Evolutionary conservation across 192 early-diverging fungal species (phyloP).

Genomic region (Backusella westeae): DNA sequence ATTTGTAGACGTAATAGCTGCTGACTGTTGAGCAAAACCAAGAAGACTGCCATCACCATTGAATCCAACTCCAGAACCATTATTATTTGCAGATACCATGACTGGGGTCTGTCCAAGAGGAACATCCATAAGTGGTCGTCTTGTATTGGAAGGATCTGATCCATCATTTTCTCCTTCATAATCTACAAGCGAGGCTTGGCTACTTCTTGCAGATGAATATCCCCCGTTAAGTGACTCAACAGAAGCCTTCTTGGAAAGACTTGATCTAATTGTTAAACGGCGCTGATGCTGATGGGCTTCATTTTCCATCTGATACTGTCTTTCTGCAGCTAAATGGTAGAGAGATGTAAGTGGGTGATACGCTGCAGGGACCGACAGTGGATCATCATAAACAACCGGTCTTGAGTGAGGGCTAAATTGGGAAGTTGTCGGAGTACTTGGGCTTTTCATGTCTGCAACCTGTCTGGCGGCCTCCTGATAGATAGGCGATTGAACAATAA

Average conservation of each 20-base stretch:
- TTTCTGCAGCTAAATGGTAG: constrained; percentile 78
- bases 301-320: constrained; percentile 10
- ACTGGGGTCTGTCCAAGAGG: constrained; percentile 8
- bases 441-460: not conserved
- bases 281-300: not conserved
- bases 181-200: constrained; percentile 14
- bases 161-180: not conserved
- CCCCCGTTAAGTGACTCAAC: constrained; percentile 15
- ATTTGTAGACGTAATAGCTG: constrained; percentile 14
- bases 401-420: not conserved
- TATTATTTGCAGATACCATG: not conserved
- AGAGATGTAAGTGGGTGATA: constrained; percentile 77
- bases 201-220: constrained; percentile 11
- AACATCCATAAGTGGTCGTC: not conserved
- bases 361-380: constrained; percentile 30
- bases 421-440: not conserved
- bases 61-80: not conserved
- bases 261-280: not conserved
- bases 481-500: constrained; percentile 49
- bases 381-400: constrained; percentile 25
- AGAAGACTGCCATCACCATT: not conserved
- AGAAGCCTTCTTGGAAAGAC: constrained; percentile 21
- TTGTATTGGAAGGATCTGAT: not conserved
- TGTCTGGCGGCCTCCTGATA: constrained; percentile 34
- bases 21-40: constrained; percentile 11